These are phyloP conservation scores for Candida incommunis DNA, from an alignment of 805 yeast species.

Conservation along the genomic window DNA sequence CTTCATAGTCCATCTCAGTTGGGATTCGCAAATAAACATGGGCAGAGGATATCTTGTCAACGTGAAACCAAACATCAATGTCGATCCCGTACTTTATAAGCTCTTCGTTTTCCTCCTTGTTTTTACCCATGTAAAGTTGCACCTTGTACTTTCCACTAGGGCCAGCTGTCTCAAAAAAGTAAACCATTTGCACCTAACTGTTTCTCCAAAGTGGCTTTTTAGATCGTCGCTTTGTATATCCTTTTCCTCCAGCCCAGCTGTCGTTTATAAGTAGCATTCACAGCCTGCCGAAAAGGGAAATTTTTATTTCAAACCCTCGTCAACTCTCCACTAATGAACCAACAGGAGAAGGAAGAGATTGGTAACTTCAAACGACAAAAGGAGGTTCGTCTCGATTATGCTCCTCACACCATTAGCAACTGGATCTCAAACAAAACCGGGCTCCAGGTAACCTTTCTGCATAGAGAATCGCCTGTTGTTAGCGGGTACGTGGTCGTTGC, in stretches of 20 bases:
- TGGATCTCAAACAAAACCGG: conserved; percentile 77
- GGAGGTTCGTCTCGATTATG: not conserved
- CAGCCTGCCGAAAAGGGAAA: no score
- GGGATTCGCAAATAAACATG: conserved; percentile 55
- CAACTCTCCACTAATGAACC: not conserved
- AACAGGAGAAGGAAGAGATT: not conserved
- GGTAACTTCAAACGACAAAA: not conserved
- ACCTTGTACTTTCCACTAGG: conserved; percentile 19
- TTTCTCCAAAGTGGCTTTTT: no score
- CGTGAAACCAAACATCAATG: conserved; percentile 65
- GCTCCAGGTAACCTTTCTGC: conserved; percentile 59
- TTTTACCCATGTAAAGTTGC: conserved; percentile 52
- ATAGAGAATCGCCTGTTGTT: conserved; percentile 71
- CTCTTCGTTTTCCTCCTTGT: conserved; percentile 54
- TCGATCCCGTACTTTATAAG: conserved; percentile 50
- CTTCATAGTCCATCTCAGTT: conserved; percentile 24
- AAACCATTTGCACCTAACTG: no score
- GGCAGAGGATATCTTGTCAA: conserved; percentile 62
- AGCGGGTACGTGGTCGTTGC: conserved; percentile 95
- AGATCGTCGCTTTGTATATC: no score
- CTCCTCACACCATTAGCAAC: conserved; percentile 22
- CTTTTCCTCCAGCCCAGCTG: no score
- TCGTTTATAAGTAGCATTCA: no score
- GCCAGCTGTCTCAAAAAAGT: conserved; percentile 28
- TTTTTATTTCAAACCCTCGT: not conserved